phyloP scores from a whole-genome alignment of 352 stramenopile species.

The Globisporangium camurandrum region DNA sequence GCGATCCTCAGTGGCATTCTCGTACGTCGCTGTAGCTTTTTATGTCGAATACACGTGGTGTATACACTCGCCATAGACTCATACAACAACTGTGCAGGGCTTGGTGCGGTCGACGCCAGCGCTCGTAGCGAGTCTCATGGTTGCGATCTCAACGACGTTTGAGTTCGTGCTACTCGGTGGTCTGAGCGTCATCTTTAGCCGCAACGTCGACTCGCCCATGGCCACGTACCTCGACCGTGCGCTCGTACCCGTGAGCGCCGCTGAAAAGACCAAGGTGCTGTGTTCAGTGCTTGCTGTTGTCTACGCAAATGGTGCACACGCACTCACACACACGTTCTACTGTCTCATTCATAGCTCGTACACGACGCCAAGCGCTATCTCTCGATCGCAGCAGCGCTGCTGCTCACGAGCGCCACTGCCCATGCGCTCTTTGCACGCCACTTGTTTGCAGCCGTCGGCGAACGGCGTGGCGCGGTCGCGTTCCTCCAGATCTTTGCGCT shows the following conservation, averaged over 20 bases:
- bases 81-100: conserved; percentile 1
- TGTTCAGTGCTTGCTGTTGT: not conserved
- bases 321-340: not conserved
- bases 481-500: conserved; percentile 71
- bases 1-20: conserved; percentile 39
- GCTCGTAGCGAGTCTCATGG: conserved; percentile 43
- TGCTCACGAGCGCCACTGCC: conserved; percentile 25
- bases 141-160: conserved; percentile 39
- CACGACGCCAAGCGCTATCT: conserved; percentile 31
- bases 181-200: conserved; percentile 46
- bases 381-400: conserved; percentile 21
- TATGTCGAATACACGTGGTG: not conserved
- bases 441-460: conserved; percentile 40
- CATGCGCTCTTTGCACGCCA: conserved; percentile 37
- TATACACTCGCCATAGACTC: not conserved
- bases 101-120: conserved; percentile 36
- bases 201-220: conserved; percentile 33
- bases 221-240: conserved; percentile 46
- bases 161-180: conserved; percentile 41
- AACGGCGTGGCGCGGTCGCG: conserved; percentile 39
- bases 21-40: conserved; percentile 17
- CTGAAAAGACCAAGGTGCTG: conserved; percentile 30
- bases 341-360: conserved; percentile 23
- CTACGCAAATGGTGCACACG: not conserved
- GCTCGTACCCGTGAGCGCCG: conserved; percentile 20